Evolutionary conservation across 2,329 filamentous ascomycete species (phyloP).

Genomic region (Cladobotryum protrusum): DNA sequence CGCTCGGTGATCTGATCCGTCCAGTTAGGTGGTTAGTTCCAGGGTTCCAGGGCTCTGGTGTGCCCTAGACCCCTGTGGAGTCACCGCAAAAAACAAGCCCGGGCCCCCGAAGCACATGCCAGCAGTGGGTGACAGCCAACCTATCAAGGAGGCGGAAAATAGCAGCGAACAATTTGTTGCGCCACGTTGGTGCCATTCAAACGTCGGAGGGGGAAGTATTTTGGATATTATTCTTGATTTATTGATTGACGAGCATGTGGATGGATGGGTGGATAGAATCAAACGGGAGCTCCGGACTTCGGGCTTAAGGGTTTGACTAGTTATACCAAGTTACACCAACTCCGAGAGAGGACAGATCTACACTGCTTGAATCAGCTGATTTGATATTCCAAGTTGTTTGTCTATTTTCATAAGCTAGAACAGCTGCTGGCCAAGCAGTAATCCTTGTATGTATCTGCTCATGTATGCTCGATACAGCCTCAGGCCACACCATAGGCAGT

Average conservation of each 20-base stretch:
- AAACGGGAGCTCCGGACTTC: background rate
- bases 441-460: no score
- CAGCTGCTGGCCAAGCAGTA: no score
- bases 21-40: background rate
- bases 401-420: no score
- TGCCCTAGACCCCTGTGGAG: background rate
- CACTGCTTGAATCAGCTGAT: no score
- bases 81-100: background rate
- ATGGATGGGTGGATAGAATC: no score
- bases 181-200: background rate
- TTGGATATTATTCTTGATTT: no score
- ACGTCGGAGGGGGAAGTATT: no score
- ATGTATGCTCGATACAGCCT: no score
- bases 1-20: background rate
- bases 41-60: background rate
- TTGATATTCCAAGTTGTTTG: no score
- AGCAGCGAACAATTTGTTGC: background rate
- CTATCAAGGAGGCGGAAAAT: background rate
- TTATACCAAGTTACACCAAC: no score
- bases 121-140: background rate
- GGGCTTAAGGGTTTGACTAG: constrained; percentile 4
- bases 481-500: no score
- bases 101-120: background rate
- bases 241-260: background rate
- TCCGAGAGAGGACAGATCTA: no score